These are phyloP conservation scores for Aspergillus haitiensis DNA, from an alignment of 495 filamentous ascomycete species.

Conservation along the genomic window DNA sequence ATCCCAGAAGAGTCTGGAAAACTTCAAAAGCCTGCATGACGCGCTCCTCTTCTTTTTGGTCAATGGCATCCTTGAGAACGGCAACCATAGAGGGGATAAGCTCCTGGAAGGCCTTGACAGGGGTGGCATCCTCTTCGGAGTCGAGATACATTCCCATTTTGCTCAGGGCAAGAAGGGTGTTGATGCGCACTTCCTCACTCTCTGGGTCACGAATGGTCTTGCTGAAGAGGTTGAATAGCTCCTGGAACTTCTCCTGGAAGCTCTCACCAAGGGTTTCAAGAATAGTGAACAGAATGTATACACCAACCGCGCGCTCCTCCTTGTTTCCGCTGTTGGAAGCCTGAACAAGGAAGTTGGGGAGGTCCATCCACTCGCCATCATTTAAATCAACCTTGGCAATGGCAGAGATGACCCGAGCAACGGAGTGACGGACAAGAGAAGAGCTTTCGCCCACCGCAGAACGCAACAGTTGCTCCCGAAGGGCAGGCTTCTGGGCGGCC, in stretches of 20 bases:
- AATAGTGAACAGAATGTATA: slow-evolving; percentile 89
- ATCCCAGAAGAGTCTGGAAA: slow-evolving; percentile 92
- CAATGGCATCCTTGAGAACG: slow-evolving; percentile 80
- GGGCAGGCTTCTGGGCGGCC: slow-evolving; percentile 67
- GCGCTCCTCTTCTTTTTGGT: slow-evolving; percentile 77
- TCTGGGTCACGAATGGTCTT: slow-evolving; percentile 88
- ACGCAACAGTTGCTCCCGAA: slow-evolving; percentile 79
- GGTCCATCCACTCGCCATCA: slow-evolving; percentile 81
- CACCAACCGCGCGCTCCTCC: slow-evolving; percentile 80
- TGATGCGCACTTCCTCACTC: slow-evolving; percentile 87
- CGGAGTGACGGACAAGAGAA: slow-evolving; percentile 75
- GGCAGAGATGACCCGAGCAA: slow-evolving; percentile 81
- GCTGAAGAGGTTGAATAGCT: slow-evolving; percentile 79
- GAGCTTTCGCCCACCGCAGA: slow-evolving; percentile 75
- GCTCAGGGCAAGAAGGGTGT: slow-evolving; percentile 90
- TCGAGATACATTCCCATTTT: slow-evolving; percentile 85
- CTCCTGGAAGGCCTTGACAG: slow-evolving; percentile 69
- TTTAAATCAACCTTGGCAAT: slow-evolving; percentile 84
- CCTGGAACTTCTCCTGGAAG: slow-evolving; percentile 71
- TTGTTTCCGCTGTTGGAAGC: slow-evolving; percentile 70
- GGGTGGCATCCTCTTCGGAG: slow-evolving; percentile 73
- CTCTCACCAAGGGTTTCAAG: slow-evolving; percentile 80
- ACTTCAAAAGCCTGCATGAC: slow-evolving; percentile 91
- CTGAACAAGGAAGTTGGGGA: slow-evolving; percentile 71
- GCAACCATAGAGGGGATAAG: slow-evolving; percentile 85